Percentiles rank a stretch among this genome's conserved stretches.
Evolutionary conservation across 2,329 filamentous ascomycete species (phyloP).

Genomic region (Gaeumannomyces tritici): DNA sequence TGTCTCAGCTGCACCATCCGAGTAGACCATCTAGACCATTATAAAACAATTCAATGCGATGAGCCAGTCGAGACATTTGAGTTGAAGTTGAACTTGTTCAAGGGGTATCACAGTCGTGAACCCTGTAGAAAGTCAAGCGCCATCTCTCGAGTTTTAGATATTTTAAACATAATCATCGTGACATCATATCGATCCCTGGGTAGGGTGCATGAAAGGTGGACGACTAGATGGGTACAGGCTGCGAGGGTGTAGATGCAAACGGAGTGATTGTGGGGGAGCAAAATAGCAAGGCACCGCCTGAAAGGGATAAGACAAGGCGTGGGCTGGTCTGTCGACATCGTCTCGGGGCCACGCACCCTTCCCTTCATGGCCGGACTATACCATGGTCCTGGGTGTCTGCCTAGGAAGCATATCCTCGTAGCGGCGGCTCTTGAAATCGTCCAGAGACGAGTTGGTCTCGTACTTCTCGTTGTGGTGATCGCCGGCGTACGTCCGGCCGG

Average conservation of each 20-base stretch:
- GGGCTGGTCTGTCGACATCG: neutral
- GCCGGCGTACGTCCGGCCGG: slow-evolving; percentile 28
- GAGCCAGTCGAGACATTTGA: neutral
- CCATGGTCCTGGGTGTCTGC: slow-evolving; percentile 32
- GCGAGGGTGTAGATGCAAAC: neutral
- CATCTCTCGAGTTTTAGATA: neutral
- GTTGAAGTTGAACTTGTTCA: neutral
- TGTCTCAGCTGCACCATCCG: neutral
- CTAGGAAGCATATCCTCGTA: slow-evolving; percentile 51
- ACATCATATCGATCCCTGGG: neutral
- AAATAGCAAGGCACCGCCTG: slow-evolving; percentile 4
- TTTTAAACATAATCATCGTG: neutral
- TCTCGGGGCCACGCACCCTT: neutral
- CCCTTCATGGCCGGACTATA: slow-evolving; percentile 8
- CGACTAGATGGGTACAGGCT: neutral
- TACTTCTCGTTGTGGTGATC: slow-evolving; percentile 24
- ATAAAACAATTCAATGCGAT: neutral
- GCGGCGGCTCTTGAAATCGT: slow-evolving; percentile 40
- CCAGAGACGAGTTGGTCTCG: slow-evolving; percentile 25
- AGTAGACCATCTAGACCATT: neutral
- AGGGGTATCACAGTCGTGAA: neutral
- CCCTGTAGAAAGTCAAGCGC: neutral
- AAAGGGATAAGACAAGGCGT: neutral
- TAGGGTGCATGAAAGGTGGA: neutral
- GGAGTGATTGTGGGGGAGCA: neutral